Evolutionary conservation across 148 eudicot species (phyloP).

Genomic region (Cornus kousa): DNA sequence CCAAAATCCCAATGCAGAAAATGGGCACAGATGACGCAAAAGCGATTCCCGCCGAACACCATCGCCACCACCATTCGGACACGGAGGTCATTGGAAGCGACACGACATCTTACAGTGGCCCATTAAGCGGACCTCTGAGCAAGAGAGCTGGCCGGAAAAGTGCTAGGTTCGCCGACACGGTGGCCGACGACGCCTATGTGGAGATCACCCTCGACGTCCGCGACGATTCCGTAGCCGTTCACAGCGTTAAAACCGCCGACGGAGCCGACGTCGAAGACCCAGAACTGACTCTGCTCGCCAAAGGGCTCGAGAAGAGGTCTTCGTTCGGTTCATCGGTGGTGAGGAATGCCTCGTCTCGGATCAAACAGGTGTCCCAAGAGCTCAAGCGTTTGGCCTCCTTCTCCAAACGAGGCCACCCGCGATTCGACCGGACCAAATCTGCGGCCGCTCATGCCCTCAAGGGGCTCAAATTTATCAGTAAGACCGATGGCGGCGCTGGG

Average conservation of each 20-base stretch:
- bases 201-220: conserved; percentile 58
- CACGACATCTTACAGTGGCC: conserved; percentile 32
- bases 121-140: conserved; percentile 31
- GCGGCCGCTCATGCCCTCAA: conserved; percentile 43
- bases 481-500: conserved; percentile 46
- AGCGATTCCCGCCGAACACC: neutral
- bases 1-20: conserved; percentile 4
- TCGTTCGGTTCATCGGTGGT: conserved; percentile 35
- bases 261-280: conserved; percentile 49
- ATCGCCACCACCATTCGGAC: conserved; percentile 20
- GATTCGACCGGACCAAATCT: conserved; percentile 43
- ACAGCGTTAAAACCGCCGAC: conserved; percentile 47
- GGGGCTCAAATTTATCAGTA: conserved; percentile 53
- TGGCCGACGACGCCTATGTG: conserved; percentile 28
- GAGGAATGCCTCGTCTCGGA: conserved; percentile 40
- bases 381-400: conserved; percentile 49
- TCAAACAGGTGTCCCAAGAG: conserved; percentile 52
- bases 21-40: conserved; percentile 20
- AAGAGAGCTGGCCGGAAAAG: conserved; percentile 32
- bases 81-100: conserved; percentile 16
- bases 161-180: conserved; percentile 27
- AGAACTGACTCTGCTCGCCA: conserved; percentile 38
- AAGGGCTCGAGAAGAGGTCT: conserved; percentile 38
- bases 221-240: conserved; percentile 54
- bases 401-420: conserved; percentile 21